A percentile compares a stretch with the other conserved stretches of the same genome.
phyloP scores from a whole-genome alignment of 108 stramenopile genomes.

The Fistulifera solaris region DNA sequence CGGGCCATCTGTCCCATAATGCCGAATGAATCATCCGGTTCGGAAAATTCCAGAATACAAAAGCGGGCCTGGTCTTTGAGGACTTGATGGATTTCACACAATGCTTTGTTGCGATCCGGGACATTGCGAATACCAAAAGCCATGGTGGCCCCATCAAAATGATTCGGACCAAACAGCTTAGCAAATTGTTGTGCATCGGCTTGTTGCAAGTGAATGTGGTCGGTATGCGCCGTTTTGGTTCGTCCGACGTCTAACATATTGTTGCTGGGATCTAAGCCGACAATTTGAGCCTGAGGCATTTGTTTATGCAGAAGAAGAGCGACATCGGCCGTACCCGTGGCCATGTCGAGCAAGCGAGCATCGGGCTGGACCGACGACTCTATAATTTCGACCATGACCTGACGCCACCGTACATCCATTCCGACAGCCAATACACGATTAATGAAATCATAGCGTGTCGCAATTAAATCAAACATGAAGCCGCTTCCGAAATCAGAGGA shows the following conservation, averaged over 20 bases:
- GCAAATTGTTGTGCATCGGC: conserved; percentile 66
- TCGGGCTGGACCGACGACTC: conserved; percentile 7
- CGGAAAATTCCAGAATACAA: conserved; percentile 75
- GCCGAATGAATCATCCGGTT: conserved; percentile 42
- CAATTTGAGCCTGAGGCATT: conserved; percentile 27
- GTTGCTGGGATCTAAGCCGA: conserved; percentile 80
- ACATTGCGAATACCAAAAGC: conserved; percentile 91
- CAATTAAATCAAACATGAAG: conserved; percentile 86
- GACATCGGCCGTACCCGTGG: conserved; percentile 92
- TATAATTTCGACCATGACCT: conserved; percentile 47
- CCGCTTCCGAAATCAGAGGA: conserved; percentile 55
- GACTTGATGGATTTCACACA: conserved; percentile 72
- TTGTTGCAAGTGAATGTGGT: conserved; percentile 31
- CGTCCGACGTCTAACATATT: conserved; percentile 80
- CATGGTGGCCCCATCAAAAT: conserved; percentile 88
- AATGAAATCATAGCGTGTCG: conserved; percentile 60
- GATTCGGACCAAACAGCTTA: conserved; percentile 13
- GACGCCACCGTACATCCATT: conserved; percentile 82
- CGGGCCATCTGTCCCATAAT: conserved; percentile 49
- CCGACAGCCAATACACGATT: conserved; percentile 78
- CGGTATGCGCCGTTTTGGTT: conserved; percentile 22
- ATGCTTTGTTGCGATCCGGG: conserved; percentile 49
- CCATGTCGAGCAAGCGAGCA: conserved; percentile 51
- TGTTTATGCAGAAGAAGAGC: conserved; percentile 66
- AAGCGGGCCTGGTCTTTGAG: conserved; percentile 41